Percentiles rank a stretch among this genome's conserved stretches.
phyloP scores from a whole-genome alignment of 2,329 filamentous ascomycete species.

The Fusarium nisikadoi region DNA sequence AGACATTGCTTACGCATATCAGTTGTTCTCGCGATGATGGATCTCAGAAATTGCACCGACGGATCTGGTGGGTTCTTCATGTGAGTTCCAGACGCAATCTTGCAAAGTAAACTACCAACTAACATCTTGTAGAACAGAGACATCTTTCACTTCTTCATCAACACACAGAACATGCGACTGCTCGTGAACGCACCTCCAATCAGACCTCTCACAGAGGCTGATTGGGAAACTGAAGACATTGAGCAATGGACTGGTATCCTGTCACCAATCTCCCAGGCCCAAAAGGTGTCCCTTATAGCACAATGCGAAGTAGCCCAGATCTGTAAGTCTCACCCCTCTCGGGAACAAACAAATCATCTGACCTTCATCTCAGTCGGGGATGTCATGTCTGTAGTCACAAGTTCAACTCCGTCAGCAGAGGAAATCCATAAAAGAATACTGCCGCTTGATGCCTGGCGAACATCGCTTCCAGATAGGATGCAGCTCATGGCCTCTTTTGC shows the following conservation, averaged over 20 bases:
- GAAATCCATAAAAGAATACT: neutral
- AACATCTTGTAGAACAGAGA: neutral
- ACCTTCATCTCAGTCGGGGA: neutral
- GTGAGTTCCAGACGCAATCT: neutral
- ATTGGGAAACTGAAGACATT: slow-evolving; percentile 25
- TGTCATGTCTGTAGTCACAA: neutral
- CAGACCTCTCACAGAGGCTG: neutral
- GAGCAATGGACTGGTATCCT: neutral
- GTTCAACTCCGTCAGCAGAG: neutral
- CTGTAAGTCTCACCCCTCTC: neutral
- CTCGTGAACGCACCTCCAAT: neutral
- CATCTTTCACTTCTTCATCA: slow-evolving; percentile 23
- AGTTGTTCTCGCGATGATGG: slow-evolving; percentile 4
- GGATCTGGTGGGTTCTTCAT: slow-evolving; percentile 36
- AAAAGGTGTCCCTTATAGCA: slow-evolving; percentile 11
- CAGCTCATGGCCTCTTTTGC: accelerated
- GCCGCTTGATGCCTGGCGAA: neutral
- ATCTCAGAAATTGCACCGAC: neutral
- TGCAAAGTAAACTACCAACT: too few species aligned
- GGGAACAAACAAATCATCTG: accelerated
- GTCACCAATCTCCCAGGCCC: neutral
- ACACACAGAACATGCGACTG: slow-evolving; percentile 1
- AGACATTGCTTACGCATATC: accelerated
- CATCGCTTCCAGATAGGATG: neutral
- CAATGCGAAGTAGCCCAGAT: slow-evolving; percentile 25